Conservation (phyloP, 371 early-diverging fungal species). For the Rhizopus microsporus region DNA sequence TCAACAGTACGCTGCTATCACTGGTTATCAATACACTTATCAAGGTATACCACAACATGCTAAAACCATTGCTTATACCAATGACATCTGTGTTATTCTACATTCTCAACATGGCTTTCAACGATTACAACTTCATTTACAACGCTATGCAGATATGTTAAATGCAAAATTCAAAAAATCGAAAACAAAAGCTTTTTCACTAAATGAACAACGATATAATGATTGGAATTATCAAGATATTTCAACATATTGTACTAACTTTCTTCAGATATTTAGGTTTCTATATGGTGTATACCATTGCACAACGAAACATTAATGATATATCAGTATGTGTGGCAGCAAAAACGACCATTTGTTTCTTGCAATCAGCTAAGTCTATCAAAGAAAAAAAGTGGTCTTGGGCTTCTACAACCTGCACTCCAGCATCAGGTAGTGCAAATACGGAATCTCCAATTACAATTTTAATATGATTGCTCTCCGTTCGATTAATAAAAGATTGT, state of each 20-base stretch:
- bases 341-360: too few species aligned
- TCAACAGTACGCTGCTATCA: background rate
- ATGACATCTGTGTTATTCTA: slow-evolving; percentile 15
- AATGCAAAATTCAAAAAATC: slow-evolving; percentile 20
- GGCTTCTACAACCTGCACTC: too few species aligned
- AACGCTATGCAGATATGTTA: background rate
- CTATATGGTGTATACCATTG: background rate
- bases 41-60: slow-evolving; percentile 1
- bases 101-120: background rate
- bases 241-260: slow-evolving; percentile 4
- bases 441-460: too few species aligned
- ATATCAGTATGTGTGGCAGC: too few species aligned
- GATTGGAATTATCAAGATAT: too few species aligned
- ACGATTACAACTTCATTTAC: slow-evolving; percentile 4
- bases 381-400: too few species aligned
- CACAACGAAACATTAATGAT: background rate
- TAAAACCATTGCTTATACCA: slow-evolving; percentile 11
- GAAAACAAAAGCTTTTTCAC: slow-evolving; percentile 17
- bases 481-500: too few species aligned
- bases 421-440: too few species aligned
- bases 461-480: too few species aligned
- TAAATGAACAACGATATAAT: too few species aligned
- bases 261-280: slow-evolving; percentile 13
- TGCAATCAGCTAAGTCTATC: too few species aligned
- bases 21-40: slow-evolving; percentile 3